A percentile compares a stretch with the other conserved stretches of the same genome.
Evolutionary conservation across 169 alveolate genomes (phyloP).

Genomic region (Cryptosporidium canis): DNA sequence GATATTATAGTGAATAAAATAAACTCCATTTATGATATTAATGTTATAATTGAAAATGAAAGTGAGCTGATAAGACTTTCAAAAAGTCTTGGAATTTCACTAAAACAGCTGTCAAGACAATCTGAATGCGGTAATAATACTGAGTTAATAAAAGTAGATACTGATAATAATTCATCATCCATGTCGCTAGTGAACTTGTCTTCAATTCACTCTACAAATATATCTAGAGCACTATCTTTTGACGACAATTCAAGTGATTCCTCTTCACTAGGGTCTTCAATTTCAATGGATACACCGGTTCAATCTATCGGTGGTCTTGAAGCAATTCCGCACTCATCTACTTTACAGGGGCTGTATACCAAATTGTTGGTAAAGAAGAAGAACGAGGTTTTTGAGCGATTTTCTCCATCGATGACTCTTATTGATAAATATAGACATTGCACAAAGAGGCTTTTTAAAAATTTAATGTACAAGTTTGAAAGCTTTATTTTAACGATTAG

Average conservation of each 20-base stretch:
- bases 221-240: conserved; percentile 29
- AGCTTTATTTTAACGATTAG: conserved; percentile 44
- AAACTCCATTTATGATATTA: conserved; percentile 30
- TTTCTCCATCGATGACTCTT: conserved; percentile 54
- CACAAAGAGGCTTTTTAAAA: conserved; percentile 11
- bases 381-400: conserved; percentile 26
- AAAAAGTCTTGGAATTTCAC: conserved; percentile 45
- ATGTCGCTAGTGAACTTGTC: conserved; percentile 13
- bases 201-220: conserved; percentile 16
- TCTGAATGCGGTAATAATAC: background rate
- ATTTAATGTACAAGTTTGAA: conserved; percentile 35
- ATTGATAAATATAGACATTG: conserved; percentile 42
- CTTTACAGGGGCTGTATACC: conserved; percentile 47
- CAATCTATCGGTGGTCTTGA: conserved; percentile 33
- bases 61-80: conserved; percentile 33
- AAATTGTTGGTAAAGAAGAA: conserved; percentile 14
- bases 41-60: conserved; percentile 55
- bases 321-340: conserved; percentile 32
- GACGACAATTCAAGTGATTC: conserved; percentile 40
- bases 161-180: conserved; percentile 19
- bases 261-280: conserved; percentile 55
- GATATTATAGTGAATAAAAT: conserved; percentile 43
- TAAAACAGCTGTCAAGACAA: conserved; percentile 20
- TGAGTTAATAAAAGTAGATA: conserved; percentile 7
- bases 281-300: conserved; percentile 36